Evolutionary conservation across 2,329 filamentous ascomycete species (phyloP), one percentile per base, ranked within the genome.

Genomic region (Cladosporium austrohemisphaericum): DNA sequence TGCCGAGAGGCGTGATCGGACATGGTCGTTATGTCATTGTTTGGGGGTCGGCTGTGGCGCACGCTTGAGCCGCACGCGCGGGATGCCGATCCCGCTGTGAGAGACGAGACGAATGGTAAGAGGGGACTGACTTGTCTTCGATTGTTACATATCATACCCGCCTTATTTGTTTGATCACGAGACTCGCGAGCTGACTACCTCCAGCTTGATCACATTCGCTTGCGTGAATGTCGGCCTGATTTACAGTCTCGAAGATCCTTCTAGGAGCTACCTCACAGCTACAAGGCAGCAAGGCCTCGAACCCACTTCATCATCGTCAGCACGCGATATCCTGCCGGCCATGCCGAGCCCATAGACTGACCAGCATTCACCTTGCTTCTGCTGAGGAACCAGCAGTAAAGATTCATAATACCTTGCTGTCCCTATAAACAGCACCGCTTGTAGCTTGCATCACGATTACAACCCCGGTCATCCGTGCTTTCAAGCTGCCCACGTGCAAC

Each of bases 41-140:
- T 47, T 47, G 43, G 43, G 43, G 43, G 11, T 14, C 14, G 23
- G 23, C 22, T 14, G 43, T 46, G 43, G 43, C 43, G 43, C 31
- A 35, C 35, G 41, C 23, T 25, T 13, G 41, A 31, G 41, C 26
- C 26, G 41, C 41, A 23, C 32, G 16, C 7, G 14, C 3, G n/a
- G 22, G 9, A 40, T 40, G 37, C n/a, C n/a, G n/a, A n/a, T n/a
- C n/a, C n/a, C n/a, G n/a, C n/a, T n/a, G n/a, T n/a, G n/a, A n/a
- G n/a, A n/a, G n/a, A n/a, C n/a, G n/a, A n/a, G n/a, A n/a, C n/a
- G n/a, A n/a, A n/a, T n/a, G n/a, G n/a, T n/a, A n/a, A n/a, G n/a
- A n/a, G n/a, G n/a, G n/a, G n/a, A n/a, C n/a, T n/a, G n/a, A n/a
- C n/a, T n/a, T n/a, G n/a, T n/a, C n/a, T n/a, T n/a, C n/a, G n/a